Base-by-base conservation (phyloP, 2,329 filamentous ascomycete species). In the Penicillium crustosum region DNA sequence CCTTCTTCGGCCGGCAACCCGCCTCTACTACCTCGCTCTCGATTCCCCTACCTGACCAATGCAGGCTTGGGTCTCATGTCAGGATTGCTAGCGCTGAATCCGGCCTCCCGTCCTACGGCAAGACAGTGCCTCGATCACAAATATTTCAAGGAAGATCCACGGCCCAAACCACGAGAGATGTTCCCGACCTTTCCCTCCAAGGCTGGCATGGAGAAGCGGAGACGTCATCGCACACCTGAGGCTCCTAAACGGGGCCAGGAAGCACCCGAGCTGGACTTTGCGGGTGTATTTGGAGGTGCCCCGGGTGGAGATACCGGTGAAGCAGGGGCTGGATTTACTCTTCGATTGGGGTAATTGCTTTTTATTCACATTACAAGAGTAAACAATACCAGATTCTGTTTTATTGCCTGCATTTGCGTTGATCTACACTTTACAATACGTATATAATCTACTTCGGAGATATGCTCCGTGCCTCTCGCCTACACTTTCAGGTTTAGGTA, bases 121-220 rank as follows among this genome's bases (percentile, higher is more conserved):
- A 79, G 79, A 49, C 84, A 92, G 59, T 87, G 95, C 72, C 81
- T 97, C 36, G 79, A 82, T 48, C 91, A 97, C 73, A 81, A 86
- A 36, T 99, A 96, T 74, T 99, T 99, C 75, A 81, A 75, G 19
- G 93, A 97, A 77, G 89, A 95, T 66, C 94, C 94, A 0, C 89
- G 89, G 60, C 91, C 93, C 1, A 97, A 97, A 77, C 87, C 89
- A 8, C 89, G 91, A 71, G 89, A 89, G 67, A 89, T 99, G 87
- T 97, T 99, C 71, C 94, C 94, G 2, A 97, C 94, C 0, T 99
- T 97, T 73, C 94, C 94, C 0, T 94, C 90, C 67, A 97, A 96
- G 75, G 94, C 94, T 0, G 91, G 92, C 1, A 89, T 94, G 79
- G 94, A 99, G 80, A 89, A 87, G 70, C 81, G 92, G 66, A 81